Base-by-base conservation (phyloP, 495 filamentous ascomycete species). In the Penicillium taxi region DNA sequence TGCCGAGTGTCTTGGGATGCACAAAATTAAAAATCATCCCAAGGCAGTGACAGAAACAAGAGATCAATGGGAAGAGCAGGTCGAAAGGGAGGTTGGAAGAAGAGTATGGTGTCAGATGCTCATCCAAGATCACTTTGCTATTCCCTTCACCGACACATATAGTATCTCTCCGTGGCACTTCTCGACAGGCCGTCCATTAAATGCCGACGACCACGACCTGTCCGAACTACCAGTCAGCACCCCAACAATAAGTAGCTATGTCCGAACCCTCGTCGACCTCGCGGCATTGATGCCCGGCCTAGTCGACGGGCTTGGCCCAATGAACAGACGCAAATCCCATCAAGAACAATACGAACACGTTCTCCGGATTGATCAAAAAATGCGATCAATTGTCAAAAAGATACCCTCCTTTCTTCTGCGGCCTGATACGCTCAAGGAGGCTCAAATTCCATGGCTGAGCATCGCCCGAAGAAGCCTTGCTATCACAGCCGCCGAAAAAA, bases 101-200 rank as follows among this genome's bases (percentile, higher is more conserved):
- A 47, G 69, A 4, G 45, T 69, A 0, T 73, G 69, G 69, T 63
- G 50, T 26, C 59, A 68, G 35, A 53, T 73, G 35, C 47, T 55
- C 20, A 66, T 61, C 12, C 69, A 70, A 35, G 69, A 73, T 38
- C 66, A 65, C 47, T 68, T 73, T 31, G 64, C 64, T 9, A 63
- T 70, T 2, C 64, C 67, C 4, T 70, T 70, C 33, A 61, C 63
- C 11, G 66, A 70, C 25, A 60, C 55, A 20, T 73, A 73, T 43
- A 56, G 55, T 22, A 57, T 73, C 17, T 63, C 65, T 5, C 58
- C 51, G 1, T 48, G 59, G 33, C 63, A 67, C 16, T 70, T 56
- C 26, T 60, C 57, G 0, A 66, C 66, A 0, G 43, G 44, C 9
- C 53, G 41, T 14, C 69, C 67, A 6, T 17, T 55, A n/a, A 62